Evolutionary conservation across 2,329 filamentous ascomycete genomes (phyloP).

Genomic region (Ploettnerulaceae sp.): DNA sequence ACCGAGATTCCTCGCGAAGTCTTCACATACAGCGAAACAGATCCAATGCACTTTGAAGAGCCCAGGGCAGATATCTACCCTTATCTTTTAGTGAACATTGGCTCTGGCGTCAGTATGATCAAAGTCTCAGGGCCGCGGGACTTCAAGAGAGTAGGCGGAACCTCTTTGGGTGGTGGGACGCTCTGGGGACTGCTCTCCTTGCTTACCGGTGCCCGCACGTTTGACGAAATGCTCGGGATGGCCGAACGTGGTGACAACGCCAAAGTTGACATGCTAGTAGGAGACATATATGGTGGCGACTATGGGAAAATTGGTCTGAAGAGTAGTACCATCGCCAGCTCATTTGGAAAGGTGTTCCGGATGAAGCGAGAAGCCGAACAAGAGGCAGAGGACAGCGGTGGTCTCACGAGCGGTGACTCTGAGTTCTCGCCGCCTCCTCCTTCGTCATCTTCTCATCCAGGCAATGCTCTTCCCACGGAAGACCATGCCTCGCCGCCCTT

Average conservation of each 20-base stretch:
- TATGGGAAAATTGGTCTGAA: constrained; percentile 96
- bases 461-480: constrained; percentile 9
- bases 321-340: constrained; percentile 90
- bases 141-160: constrained; percentile 88
- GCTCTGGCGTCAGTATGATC: constrained; percentile 93
- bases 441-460: background rate
- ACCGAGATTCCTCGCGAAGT: constrained; percentile 96
- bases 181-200: constrained; percentile 92
- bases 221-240: constrained; percentile 94
- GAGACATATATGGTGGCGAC: constrained; percentile 94
- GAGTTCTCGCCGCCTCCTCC: constrained; percentile 10
- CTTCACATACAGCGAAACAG: constrained; percentile 88
- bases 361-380: constrained; percentile 82
- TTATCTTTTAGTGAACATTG: constrained; percentile 96
- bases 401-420: constrained; percentile 27
- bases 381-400: constrained; percentile 67
- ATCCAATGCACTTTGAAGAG: constrained; percentile 84
- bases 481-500: constrained; percentile 47
- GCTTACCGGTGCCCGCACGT: constrained; percentile 88
- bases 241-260: constrained; percentile 89
- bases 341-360: constrained; percentile 94
- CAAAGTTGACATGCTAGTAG: constrained; percentile 92
- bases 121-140: constrained; percentile 88
- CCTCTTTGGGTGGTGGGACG: constrained; percentile 92
- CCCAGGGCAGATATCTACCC: constrained; percentile 82